phyloP scores from a whole-genome alignment of 2,329 filamentous ascomycete genomes.

The Amauroascus niger region DNA sequence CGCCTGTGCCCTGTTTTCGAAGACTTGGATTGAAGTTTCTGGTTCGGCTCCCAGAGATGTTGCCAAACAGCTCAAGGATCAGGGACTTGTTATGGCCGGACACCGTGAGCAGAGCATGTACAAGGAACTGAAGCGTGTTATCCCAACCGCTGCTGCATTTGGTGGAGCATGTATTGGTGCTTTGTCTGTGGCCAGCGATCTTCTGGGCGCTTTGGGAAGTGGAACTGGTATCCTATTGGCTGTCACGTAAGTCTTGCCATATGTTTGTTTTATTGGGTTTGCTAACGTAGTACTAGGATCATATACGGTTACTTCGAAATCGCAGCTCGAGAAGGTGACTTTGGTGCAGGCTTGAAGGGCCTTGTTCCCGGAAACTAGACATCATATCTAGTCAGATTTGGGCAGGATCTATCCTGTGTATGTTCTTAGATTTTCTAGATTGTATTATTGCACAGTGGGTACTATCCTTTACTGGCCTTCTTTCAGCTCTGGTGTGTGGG shows the following conservation, averaged over 20 bases:
- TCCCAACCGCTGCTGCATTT: conserved; percentile 94
- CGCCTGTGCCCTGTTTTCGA: conserved; percentile 96
- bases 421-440: conserved; percentile 12
- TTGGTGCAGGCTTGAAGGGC: conserved; percentile 61
- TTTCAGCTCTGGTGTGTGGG: conserved; percentile 9
- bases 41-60: conserved; percentile 96
- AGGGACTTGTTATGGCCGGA: conserved; percentile 97
- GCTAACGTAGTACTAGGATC: conserved; percentile 53
- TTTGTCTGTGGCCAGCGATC: conserved; percentile 87
- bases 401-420: conserved; percentile 6
- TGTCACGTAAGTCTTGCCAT: conserved; percentile 68
- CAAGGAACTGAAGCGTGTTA: conserved; percentile 98
- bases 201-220: conserved; percentile 89
- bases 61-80: conserved; percentile 99
- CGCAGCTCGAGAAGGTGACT: conserved; percentile 94
- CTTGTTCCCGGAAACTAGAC: conserved; percentile 46
- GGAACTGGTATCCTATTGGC: conserved; percentile 96
- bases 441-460: conserved; percentile 15
- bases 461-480: conserved; percentile 3
- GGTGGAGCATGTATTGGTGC: conserved; percentile 98
- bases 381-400: background rate
- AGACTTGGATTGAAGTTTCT: conserved; percentile 99
- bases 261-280: background rate
- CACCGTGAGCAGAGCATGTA: conserved; percentile 99
- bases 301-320: conserved; percentile 99